phyloP scores from a whole-genome alignment of 805 yeast species.

The Metschnikowia sp. region DNA sequence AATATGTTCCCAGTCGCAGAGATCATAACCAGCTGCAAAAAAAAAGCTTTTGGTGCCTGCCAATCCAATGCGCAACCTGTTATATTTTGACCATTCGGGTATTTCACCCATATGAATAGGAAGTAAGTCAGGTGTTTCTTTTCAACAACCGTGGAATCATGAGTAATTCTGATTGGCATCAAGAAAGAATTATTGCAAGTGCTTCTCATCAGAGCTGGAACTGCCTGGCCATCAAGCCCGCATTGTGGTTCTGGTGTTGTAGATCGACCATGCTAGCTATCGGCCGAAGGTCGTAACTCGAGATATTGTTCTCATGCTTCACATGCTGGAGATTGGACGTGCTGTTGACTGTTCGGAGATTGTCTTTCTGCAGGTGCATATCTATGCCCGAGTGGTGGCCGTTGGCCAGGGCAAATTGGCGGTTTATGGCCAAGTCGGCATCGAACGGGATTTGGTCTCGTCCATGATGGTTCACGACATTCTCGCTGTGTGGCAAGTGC shows the following conservation, averaged over 20 bases:
- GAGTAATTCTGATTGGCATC: no score
- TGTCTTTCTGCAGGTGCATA: slow-evolving; percentile 9
- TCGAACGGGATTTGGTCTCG: slow-evolving; percentile 10
- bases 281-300: slow-evolving; percentile 13
- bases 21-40: no score
- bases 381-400: slow-evolving; percentile 1
- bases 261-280: slow-evolving; percentile 19
- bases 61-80: no score
- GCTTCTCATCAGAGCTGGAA: slow-evolving; percentile 5
- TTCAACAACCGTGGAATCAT: background rate
- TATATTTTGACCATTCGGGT: no score
- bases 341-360: slow-evolving; percentile 28
- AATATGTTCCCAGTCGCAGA: no score
- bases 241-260: slow-evolving; percentile 9
- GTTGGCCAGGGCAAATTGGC: slow-evolving; percentile 5
- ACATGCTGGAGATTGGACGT: slow-evolving; percentile 30
- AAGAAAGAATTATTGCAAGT: background rate
- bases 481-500: slow-evolving; percentile 6
- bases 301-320: slow-evolving; percentile 5
- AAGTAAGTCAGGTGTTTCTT: background rate
- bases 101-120: no score
- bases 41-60: no score
- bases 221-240: slow-evolving; percentile 9
- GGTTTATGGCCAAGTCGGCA: slow-evolving; percentile 10
- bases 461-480: slow-evolving; percentile 11